Base-by-base conservation (phyloP, 83 land plant genomes). In the Diphasiastrum complanatum region DNA sequence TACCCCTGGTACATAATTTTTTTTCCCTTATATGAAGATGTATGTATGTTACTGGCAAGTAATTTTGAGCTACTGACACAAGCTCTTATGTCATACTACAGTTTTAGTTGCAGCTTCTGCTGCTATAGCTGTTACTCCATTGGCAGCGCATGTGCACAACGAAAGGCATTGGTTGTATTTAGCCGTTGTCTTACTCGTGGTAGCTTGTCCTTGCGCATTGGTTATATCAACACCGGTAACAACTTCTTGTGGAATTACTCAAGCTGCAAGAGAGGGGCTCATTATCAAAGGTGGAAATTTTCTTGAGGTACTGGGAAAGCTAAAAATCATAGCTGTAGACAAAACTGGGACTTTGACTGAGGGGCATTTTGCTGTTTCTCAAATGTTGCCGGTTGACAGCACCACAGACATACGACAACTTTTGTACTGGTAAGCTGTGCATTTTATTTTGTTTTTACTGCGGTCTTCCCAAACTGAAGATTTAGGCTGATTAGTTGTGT, bases 161-260 rank as follows among this genome's bases (percentile, higher is more conserved):
- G 53, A 33, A 0, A 66, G 30, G 3, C 76, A 83, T 10, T 92
- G 96, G 96, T 62, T 83, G 28, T 81, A 81, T 48, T 48, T 92
- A 29, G 80, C 96, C 0, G 60, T 92, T 40, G 95, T 88, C 2
- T 73, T 88, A 5, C 83, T 92, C 0, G 97, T 92, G 1, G 82
- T 85, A 67, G 85, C 91, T n/a, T 92, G 97, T 35, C 97, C 97
- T 0, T 92, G 97, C 69, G 87, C 87, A 4, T 72, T 92, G 32
- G 81, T 92, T 38, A 81, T 92, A 46, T 92, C 97, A 33, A 92
- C 97, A 0, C 97, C 97, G 2, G 81, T 92, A 10, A 85, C 90
- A 1, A 81, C 87, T 24, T 81, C 83, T 29, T 92, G 97, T 62
- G 91, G 85, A 3, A 77, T 92, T 27, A 74, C 87, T 26, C 77